These are phyloP conservation scores for Hygrophorus russula DNA, from an alignment of 768 basidiomycete species.

Conservation along the genomic window DNA sequence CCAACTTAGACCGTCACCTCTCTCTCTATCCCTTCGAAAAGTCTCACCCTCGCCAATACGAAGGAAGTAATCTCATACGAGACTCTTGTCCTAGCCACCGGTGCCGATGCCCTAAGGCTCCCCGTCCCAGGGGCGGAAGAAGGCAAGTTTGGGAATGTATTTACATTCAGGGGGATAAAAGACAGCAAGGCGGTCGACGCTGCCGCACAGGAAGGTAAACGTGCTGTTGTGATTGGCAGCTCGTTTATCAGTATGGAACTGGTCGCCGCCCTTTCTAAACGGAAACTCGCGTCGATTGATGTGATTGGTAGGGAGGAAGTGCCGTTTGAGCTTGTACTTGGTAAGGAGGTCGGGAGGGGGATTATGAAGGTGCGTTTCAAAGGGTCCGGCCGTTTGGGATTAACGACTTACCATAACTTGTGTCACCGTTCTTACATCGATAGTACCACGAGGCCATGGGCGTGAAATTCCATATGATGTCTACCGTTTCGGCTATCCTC, in stretches of 20 bases:
- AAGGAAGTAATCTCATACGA: slow-evolving; percentile 60
- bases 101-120: slow-evolving; percentile 60
- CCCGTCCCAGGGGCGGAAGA: slow-evolving; percentile 50
- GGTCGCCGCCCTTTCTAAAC: slow-evolving; percentile 61
- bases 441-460: slow-evolving; percentile 77
- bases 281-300: slow-evolving; percentile 71
- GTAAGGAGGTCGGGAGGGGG: slow-evolving; percentile 67
- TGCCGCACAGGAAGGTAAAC: slow-evolving; percentile 66
- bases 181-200: slow-evolving; percentile 65
- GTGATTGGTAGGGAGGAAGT: slow-evolving; percentile 75
- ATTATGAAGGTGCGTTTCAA: slow-evolving; percentile 49
- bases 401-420: too few relatives aligned
- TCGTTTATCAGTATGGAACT: slow-evolving; percentile 92
- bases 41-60: slow-evolving; percentile 47
- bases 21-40: slow-evolving; percentile 51
- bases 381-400: background rate
- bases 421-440: too few relatives aligned
- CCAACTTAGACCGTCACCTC: slow-evolving; percentile 50
- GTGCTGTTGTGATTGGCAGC: slow-evolving; percentile 73
- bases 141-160: slow-evolving; percentile 63
- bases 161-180: slow-evolving; percentile 57
- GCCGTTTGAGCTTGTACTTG: slow-evolving; percentile 77
- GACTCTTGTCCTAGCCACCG: slow-evolving; percentile 70
- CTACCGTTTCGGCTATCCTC: slow-evolving; percentile 56
- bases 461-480: slow-evolving; percentile 74